Base-by-base conservation (phyloP, 305 asterid genomes). In the Stenogyne calaminthoides region DNA sequence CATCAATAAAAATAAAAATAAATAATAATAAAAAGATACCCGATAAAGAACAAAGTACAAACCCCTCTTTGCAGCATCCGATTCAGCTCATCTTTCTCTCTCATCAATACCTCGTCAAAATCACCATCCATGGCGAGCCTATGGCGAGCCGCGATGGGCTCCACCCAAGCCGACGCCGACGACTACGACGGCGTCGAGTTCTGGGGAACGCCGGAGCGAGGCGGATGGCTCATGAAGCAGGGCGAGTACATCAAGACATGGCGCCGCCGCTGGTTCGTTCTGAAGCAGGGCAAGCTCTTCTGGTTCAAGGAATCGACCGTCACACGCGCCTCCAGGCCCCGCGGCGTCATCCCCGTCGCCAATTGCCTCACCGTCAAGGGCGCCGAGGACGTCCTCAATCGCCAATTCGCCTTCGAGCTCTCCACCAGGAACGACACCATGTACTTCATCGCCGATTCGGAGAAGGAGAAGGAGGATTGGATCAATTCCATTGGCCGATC, bases 251-350 rank as follows among this genome's bases (percentile, higher is more conserved):
- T 91, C 86, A 91, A 89, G 78, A 80, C 81, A 7, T 94, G 99
- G 99, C 88, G 99, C 52, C 97, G 99, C 76, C 95, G 98, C 16
- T 94, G 98, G 97, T 92, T 92, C 90, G 88, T 90, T n/a, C 72
- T 95, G 73, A 95, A 90, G 84, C 95, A 92, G 77, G 98, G 99
- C 2, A 95, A 88, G 54, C 87, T 95, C 58, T 92, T 95, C 87
- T 95, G 99, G 99, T 95, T 95, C 90, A 95, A 95, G 89, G 98
- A 89, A 39, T 80, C 89, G 2, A 72, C 73, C 70, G 80, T 95
- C 80, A 84, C 76, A 14, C 90, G 96, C 40, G 88, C 77, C 58
- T 90, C 99, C 74, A 69, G 36, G 27, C 92, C 99, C 0, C 99
- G 99, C 1, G 99, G 98, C 37, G 92, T 89, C 27, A 80, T 95